Evolutionary conservation across 305 asterid species (phyloP), one percentile per base, ranked within the genome.

Genomic region (Plantago lanceolata): DNA sequence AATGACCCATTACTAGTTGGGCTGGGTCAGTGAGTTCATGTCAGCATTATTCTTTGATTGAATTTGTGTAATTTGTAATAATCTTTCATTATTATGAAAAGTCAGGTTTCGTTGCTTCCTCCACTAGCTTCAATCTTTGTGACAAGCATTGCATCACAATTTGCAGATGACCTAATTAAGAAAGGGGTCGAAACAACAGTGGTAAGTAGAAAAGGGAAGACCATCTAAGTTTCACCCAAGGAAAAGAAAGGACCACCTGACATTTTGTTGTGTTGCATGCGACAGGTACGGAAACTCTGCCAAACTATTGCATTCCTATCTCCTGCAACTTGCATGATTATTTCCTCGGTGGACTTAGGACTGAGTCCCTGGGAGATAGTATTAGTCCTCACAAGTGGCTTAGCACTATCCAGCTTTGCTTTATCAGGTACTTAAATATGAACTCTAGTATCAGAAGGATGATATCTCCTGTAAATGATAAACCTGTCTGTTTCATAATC

Each of bases 91-190:
- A 17, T 53, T 35, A 18, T 59, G 57, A 48, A 55, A 61, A 68
- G 82, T 78, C 87, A 93, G 99, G 99, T 93, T 28, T 87, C 99
- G 1, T 79, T 93, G 70, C 91, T 88, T 81, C 99, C 99, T 68
- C 98, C 99, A 53, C 86, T 93, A 68, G 96, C 97, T 66, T 89
- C 99, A 66, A 82, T 93, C 65, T 78, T 93, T 24, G 87, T 87
- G 37, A 84, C 97, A 71, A 72, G 89, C 82, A 66, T 85, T 78
- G 99, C 99, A 60, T 77, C 99, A 58, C 99, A 93, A 71, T 77
- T 87, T 51, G 99, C 99, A 4, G 99, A 93, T 80, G 78, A 29
- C 81, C 82, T 90, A 65, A 93, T 93, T 61, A 57, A 94, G 48
- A 87, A 79, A 76, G 99, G 99, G 57, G 90, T 90, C 52, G 96